phyloP scores from a whole-genome alignment of 2,329 filamentous ascomycete species.

The Exophiala dermatitidis region DNA sequence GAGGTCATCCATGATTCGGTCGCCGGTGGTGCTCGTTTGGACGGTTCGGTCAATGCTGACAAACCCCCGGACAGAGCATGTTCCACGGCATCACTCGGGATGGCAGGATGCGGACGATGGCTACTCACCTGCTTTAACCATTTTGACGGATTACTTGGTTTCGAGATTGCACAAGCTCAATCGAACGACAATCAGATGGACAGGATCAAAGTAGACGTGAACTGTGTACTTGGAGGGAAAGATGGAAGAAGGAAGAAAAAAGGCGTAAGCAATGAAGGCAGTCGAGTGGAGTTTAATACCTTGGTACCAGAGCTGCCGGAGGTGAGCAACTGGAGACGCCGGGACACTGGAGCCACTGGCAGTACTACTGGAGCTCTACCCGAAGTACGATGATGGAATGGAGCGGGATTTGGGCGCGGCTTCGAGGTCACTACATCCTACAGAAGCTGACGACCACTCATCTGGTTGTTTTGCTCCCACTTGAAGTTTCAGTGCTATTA shows the following conservation, averaged over 20 bases:
- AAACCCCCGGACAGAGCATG: background rate
- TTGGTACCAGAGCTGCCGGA: background rate
- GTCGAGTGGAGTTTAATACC: conserved; percentile 8
- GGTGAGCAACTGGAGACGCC: too few relatives aligned
- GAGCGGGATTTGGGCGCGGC: background rate
- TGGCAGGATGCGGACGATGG: background rate
- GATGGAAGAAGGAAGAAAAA: conserved; percentile 13
- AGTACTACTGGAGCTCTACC: too few relatives aligned
- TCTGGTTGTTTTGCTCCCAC: too few relatives aligned
- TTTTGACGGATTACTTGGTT: conserved; percentile 57
- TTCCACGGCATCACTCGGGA: background rate
- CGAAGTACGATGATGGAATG: background rate
- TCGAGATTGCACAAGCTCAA: background rate
- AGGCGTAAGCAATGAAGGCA: conserved; percentile 11
- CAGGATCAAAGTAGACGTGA: background rate
- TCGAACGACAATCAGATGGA: background rate
- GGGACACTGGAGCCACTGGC: too few relatives aligned
- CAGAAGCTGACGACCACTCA: too few relatives aligned
- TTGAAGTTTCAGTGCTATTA: too few relatives aligned
- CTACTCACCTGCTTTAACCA: conserved; percentile 93
- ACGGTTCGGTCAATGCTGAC: conserved; percentile 13
- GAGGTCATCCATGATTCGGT: background rate
- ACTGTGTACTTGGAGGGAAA: conserved; percentile 1
- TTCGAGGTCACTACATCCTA: too few relatives aligned
- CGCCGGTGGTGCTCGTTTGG: background rate